Conservation (phyloP, 129 eudicot species). For the Pseudognaphalium luteoalbum region DNA sequence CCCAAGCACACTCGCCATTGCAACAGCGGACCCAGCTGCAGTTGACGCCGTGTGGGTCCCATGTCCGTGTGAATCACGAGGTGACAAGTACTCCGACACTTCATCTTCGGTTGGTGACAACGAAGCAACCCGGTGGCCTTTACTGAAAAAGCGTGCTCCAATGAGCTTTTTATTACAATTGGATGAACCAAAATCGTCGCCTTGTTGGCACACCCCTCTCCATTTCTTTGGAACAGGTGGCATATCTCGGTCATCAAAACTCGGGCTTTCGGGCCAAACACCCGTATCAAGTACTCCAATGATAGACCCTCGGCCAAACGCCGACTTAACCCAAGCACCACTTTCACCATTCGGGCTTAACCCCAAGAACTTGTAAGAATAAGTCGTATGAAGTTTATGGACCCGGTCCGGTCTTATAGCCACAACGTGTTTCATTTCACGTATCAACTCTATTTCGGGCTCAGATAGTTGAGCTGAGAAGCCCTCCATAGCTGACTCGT, state of each 20-base stretch:
- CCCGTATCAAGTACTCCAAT: slow-evolving; percentile 92
- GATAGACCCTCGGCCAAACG: slow-evolving; percentile 75
- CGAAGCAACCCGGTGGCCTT: slow-evolving; percentile 81
- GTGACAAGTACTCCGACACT: slow-evolving; percentile 61
- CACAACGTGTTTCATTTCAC: slow-evolving; percentile 51
- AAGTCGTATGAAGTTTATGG: slow-evolving; percentile 71
- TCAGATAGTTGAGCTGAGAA: slow-evolving; percentile 74
- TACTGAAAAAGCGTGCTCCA: slow-evolving; percentile 83
- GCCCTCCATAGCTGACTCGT: slow-evolving; percentile 79
- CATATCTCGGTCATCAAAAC: slow-evolving; percentile 71
- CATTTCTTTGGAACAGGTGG: slow-evolving; percentile 77
- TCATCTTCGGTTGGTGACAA: slow-evolving; percentile 34
- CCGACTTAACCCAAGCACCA: slow-evolving; percentile 74
- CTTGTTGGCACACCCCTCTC: slow-evolving; percentile 82
- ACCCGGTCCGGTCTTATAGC: slow-evolving; percentile 71
- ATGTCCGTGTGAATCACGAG: slow-evolving; percentile 91
- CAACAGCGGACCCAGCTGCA: slow-evolving; percentile 71
- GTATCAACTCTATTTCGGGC: slow-evolving; percentile 44
- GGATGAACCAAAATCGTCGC: slow-evolving; percentile 52
- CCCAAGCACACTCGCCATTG: slow-evolving; percentile 75
- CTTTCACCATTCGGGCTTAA: slow-evolving; percentile 36
- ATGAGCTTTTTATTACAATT: slow-evolving; percentile 74
- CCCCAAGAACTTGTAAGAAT: slow-evolving; percentile 90
- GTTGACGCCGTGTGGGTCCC: slow-evolving; percentile 98
- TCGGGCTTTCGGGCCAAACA: slow-evolving; percentile 97